A percentile compares a stretch with the other conserved stretches of the same genome.
These are phyloP conservation scores for Colletotrichum eleusines DNA, from an alignment of 2,329 filamentous ascomycete species.

Conservation along the genomic window DNA sequence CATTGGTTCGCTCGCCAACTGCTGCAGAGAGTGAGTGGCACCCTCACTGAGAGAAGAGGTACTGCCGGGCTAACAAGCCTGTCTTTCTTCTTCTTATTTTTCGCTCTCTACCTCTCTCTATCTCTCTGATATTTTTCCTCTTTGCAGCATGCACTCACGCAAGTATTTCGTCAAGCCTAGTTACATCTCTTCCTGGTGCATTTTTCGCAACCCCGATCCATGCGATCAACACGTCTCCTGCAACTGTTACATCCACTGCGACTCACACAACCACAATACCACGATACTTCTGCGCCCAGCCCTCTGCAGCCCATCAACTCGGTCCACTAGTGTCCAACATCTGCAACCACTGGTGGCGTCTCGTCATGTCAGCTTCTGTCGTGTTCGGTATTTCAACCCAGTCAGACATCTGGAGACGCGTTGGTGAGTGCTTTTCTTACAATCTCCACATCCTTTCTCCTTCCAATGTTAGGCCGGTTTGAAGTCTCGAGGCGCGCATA, in stretches of 20 bases:
- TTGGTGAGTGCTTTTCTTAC: constrained; percentile 10
- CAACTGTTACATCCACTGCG: neutral
- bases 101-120: too few relatives aligned
- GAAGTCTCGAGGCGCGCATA: constrained; percentile 19
- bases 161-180: constrained; percentile 22
- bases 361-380: constrained; percentile 7
- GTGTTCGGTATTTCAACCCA: neutral
- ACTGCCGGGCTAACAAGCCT: constrained; percentile 20
- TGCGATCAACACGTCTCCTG: constrained; percentile 7
- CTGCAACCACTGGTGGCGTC: constrained; percentile 15
- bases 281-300: neutral
- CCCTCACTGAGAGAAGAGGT: constrained; percentile 26
- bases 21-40: constrained; percentile 21
- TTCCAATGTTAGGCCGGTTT: constrained; percentile 9
- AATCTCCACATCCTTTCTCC: constrained; percentile 12
- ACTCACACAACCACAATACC: constrained; percentile 11
- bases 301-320: constrained; percentile 11
- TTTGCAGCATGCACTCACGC: neutral
- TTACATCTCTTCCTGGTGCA: too few relatives aligned
- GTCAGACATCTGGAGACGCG: constrained; percentile 5
- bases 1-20: constrained; percentile 26
- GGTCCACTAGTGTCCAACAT: constrained; percentile 4
- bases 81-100: too few relatives aligned
- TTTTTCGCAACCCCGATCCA: constrained; percentile 5
- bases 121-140: neutral